Evolutionary conservation across 768 basidiomycete genomes (phyloP), one percentile per base, ranked within the genome.

Genomic region (Boletus subparvulus): DNA sequence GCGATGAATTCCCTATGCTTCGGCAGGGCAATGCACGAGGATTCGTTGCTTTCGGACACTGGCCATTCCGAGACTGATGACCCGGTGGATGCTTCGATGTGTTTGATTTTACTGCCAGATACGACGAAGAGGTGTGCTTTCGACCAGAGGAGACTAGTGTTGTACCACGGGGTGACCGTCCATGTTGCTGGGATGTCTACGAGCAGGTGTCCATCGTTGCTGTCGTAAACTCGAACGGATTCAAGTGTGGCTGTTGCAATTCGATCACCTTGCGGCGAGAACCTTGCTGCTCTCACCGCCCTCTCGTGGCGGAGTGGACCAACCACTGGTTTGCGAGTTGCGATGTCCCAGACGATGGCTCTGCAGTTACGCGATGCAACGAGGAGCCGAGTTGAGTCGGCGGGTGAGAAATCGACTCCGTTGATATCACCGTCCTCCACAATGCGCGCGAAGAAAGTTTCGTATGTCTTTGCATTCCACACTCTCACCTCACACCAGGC

Each of bases 101-200:
- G 19, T 45, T 33, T 42, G 3, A 60, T 39, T 21, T 16, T 47
- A 6, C 11, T 7, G 33, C 43, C 17, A 13, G 54, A 48, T 16
- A 42, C 12, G 12, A 40, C n/a, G 17, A 61, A 43, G 11, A 61
- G 39, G 4, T 54, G 52, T 14, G 50, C 19, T 21, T 37, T 14
- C 7, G 17, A 50, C 60, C 59, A 60, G n/a, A 28, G 4, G 16
- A 56, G 50, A 26, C 35, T n/a, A 13, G 28, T 12, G 28, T 48
- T 54, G 45, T 14, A 7, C 14, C 9, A 9, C 24, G 36, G 16
- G n/a, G 12, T 26, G 2, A 26, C 30, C 0, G 4, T 3, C 10
- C 11, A 32, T 32, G 30, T 9, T 32, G 9, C 42, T 16, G 4
- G 5, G 33, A 44, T 35, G 21, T 19, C 5, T 2, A 19, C n/a